Evolutionary conservation across 345 rosid species (phyloP), one percentile per base, ranked within the genome.

Genomic region (Camelina sativa): DNA sequence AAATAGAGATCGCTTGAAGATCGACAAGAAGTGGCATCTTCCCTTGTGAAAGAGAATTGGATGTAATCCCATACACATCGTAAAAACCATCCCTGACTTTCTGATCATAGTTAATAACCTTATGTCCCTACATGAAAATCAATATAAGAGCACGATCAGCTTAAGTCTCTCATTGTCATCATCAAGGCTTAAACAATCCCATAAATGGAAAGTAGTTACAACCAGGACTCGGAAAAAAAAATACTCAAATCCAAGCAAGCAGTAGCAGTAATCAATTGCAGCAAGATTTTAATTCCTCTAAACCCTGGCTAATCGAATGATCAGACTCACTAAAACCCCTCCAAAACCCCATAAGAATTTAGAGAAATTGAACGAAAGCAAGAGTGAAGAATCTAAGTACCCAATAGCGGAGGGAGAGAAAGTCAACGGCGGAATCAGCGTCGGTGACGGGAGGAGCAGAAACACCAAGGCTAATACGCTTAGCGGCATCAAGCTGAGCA

Each of bases 401-500:
- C 98, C 98, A 93, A 76, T 91, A 93, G 8, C 90, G 91, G 17
- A 87, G 89, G 41, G 98, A 86, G 19, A 91, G 90, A 44, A 88
- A 86, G 77, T 91, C 89, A 40, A 81, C 84, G 41, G 82, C 82
- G 25, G 90, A 65, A 38, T 82, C 91, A 11, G 84, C 71, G 41
- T 84, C 82, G 4, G 82, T 69, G 34, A 81, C 85, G 11, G 90
- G 67, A 72, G 90, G 67, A 72, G 85, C 77, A 15, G 88, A 76
- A 79, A 88, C 83, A 17, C 91, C 92, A 30, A 93, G 92, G 80
- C 98, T 93, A 79, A 93, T 93, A 86, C 90, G 80, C 85, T 93
- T 93, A 51, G 97, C 98, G 1, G 97, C 96, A 43, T 91, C 97
- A 82, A 93, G 86, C 97, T 93, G 94, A 73, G 89, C 97, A 3